A percentile compares a stretch with the other conserved stretches of the same genome.
These are phyloP conservation scores for Phragmites australis DNA, from an alignment of 176 grass and related monocot genomes.

Conservation along the genomic window DNA sequence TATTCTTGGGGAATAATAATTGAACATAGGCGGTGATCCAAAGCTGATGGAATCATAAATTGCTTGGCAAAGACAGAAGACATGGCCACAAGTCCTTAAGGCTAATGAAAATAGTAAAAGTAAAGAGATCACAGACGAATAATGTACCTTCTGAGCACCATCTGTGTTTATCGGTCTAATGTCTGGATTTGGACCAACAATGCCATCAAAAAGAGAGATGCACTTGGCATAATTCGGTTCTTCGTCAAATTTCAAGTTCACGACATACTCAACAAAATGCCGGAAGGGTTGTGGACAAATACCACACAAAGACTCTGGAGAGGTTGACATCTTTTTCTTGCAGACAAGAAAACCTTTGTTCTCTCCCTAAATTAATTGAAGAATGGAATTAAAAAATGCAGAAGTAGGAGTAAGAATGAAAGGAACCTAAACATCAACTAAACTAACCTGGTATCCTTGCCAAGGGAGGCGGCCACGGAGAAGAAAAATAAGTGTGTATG, in stretches of 20 bases:
- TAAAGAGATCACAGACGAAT: not conserved
- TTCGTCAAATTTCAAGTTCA: constrained; percentile 95
- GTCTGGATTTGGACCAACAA: constrained; percentile 92
- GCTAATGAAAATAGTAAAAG: constrained; percentile 12
- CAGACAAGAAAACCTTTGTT: constrained; percentile 96
- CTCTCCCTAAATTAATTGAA: constrained; percentile 68
- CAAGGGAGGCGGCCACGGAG: constrained; percentile 91
- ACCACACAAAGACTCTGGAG: constrained; percentile 83
- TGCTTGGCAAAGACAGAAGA: not conserved
- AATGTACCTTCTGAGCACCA: constrained; percentile 91
- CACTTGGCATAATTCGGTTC: constrained; percentile 90
- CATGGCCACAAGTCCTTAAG: constrained; percentile 16
- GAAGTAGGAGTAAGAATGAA: constrained; percentile 25
- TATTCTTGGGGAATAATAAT: constrained; percentile 13
- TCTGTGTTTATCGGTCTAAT: constrained; percentile 88
- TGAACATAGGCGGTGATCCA: not conserved
- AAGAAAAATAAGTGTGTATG: constrained; percentile 97
- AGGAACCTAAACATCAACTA: constrained; percentile 21
- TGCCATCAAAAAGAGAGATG: constrained; percentile 92
- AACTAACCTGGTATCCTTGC: constrained; percentile 89
- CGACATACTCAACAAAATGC: constrained; percentile 92
- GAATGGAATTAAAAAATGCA: not conserved
- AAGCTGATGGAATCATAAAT: constrained; percentile 2
- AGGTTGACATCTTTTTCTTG: constrained; percentile 94
- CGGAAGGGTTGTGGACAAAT: constrained; percentile 86